Evolutionary conservation across 306 rosid species (phyloP).

Genomic region (Lathyrus aphaca): DNA sequence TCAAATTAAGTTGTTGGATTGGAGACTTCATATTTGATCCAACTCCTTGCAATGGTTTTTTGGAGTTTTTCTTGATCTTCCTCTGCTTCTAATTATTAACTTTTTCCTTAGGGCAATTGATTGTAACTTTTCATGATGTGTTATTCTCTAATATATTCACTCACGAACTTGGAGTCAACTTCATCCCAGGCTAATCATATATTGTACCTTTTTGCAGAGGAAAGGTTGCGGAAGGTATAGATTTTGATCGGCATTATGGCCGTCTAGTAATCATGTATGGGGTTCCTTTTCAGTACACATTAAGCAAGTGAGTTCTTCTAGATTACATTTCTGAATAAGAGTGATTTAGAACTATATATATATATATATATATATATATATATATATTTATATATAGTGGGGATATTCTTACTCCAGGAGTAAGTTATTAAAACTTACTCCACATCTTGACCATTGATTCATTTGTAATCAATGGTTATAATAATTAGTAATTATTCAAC

Average conservation of each 20-base stretch:
- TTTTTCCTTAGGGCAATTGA: not conserved
- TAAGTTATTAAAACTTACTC: too few relatives aligned
- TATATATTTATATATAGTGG: too few relatives aligned
- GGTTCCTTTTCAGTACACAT: conserved; percentile 90
- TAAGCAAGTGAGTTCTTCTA: conserved; percentile 76
- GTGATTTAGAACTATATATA: conserved; percentile 21
- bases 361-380: too few relatives aligned
- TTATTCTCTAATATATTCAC: not conserved
- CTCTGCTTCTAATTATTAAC: not conserved
- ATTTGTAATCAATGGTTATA: too few relatives aligned
- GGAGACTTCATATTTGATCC: conserved; percentile 5
- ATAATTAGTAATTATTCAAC: too few relatives aligned
- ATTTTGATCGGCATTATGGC: conserved; percentile 92
- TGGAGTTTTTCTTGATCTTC: not conserved
- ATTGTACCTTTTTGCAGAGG: conserved; percentile 58
- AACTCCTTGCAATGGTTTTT: conserved; percentile 1
- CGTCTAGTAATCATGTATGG: conserved; percentile 92
- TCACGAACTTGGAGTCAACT: conserved; percentile 1
- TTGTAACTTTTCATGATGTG: not conserved
- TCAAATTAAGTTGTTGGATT: not conserved
- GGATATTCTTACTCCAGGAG: too few relatives aligned
- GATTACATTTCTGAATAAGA: conserved; percentile 18
- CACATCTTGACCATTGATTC: too few relatives aligned
- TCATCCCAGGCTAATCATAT: conserved; percentile 17
- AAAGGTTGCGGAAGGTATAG: conserved; percentile 93